Base-by-base conservation (phyloP, 768 basidiomycete species). In the Harrya chromipes region DNA sequence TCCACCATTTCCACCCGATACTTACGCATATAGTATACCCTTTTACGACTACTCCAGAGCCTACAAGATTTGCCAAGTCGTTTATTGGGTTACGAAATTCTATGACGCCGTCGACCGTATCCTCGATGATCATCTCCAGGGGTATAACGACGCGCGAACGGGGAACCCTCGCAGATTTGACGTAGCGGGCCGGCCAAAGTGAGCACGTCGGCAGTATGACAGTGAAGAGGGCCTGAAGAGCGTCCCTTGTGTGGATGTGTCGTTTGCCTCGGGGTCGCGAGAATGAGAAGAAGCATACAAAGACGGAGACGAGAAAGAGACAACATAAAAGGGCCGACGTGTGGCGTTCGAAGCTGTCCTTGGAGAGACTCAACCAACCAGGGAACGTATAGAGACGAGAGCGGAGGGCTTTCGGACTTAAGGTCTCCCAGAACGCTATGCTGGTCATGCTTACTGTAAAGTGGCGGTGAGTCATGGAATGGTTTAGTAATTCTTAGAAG, bases 181-280 rank as follows among this genome's bases (percentile, higher is more conserved):
- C 55, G 55, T 78, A 73, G 27, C 66, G 64, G 17, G 56, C 57
- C 10, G 77, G 71, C 77, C 76, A 78, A 36, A 74, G 68, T n/a
- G 70, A 70, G 38, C 65, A 70, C 1, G 72, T 72, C 6, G 79
- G 77, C 2, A 66, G 68, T n/a, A 79, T 47, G 31, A 81, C 52
- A 4, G 66, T 62, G 37, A 71, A 65, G 16, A 80, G 66, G 17
- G 72, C 74, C 54, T 68, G 70, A 27, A 70, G 60, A 34, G 62
- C 52, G 4, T 43, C 52, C 24, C 62, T 63, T 16, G 58, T 55
- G 12, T 50, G 52, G 17, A 36, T 41, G 14, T 35, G 44, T 34
- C 53, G 51, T 48, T 53, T 49, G 38, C 43, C 53, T 17, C 45
- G 49, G 43, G 46, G 11, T 34, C 51, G 45, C 36, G 34, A 41